Evolutionary conservation across 306 rosid genomes (phyloP), one percentile per base, ranked within the genome.

Genomic region (Trifolium repens): DNA sequence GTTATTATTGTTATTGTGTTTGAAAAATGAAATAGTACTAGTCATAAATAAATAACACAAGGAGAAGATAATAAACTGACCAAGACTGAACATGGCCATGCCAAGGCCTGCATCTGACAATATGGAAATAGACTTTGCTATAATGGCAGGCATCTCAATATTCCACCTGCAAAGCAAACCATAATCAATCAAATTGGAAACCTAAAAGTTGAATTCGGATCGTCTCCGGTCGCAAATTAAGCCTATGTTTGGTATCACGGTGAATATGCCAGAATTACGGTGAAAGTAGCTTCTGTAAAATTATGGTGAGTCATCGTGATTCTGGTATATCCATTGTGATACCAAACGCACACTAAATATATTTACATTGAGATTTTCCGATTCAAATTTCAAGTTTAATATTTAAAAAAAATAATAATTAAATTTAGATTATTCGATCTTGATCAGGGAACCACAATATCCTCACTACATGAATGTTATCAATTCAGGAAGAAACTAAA

Each of bases 21-120:
- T 71, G 22, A n/a, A 55, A 54, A 55, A 26, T 15, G 24, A 22
- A 19, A 19, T 43, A 46, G 16, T 42, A 44, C 22, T 32, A 32
- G 35, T 32, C 16, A 49, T 49, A n/a, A 30, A 30, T 30, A 32
- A 32, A 32, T 32, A 32, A 32, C 35, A 32, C 35, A 32, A 32
- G 26, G 34, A 66, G 76, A 52, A 64, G 76, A 76, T 69, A 55
- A 73, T 69, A 49, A 68, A 81, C 85, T 84, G 84, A 91, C 98
- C 98, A 34, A 91, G 97, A 85, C 94, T 91, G 83, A 91, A 93
- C 96, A 93, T 93, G 75, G 98, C 97, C 98, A 93, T 91, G 85
- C 98, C 98, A 55, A 91, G 97, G 34, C 98, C 96, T n/a, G 97
- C 97, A 81, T 93, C 97, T 50, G 97, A 93, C 84, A 93, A 54